Evolutionary conservation across 2,329 filamentous ascomycete genomes (phyloP), one percentile per base, ranked within the genome.

Genomic region (Colletotrichum tofieldiae): DNA sequence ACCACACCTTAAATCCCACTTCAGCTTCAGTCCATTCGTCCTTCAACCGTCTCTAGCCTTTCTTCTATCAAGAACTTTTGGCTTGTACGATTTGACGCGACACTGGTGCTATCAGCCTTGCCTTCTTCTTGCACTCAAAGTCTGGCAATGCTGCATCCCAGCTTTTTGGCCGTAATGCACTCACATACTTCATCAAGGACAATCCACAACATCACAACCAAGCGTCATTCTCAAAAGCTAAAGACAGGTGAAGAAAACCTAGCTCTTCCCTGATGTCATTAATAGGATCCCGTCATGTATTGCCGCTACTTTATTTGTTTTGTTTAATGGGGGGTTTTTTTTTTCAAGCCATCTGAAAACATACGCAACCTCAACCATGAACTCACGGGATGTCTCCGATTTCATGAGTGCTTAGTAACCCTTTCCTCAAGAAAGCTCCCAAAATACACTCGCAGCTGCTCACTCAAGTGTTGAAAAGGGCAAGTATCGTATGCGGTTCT

Each of bases 1-100:
- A 65, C 70, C 70, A 72, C 35, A 65, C 47, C 65, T 72, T 70
- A 72, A 71, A 60, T 45, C 43, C 16, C 29, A 63, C 56, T 54
- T 29, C 52, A 37, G 26, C 43, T 26, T 37, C 26, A 35, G 18
- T n/a, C 18, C 41, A 47, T 60, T 20, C 23, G 47, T 41, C 23
- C 18, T 5, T 7, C 14, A 59, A 14, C 23, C 37, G 9, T 29
- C 9, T 56, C 14, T 3, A 2, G 18, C 14, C 55, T n/a, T 54
- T 16, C 9, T 35, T 35, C 54, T n/a, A 18, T 58, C 12, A 11
- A 23, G 2, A n/a, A 12, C 20, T 20, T 39, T 4, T 14, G 20
- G 11, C 35, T 23, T 23, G 20, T 9, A 2, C 12, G 16, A 12
- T 32, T 20, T 56, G 32, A 56, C 9, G 4, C 20, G 54, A 20